Conservation (phyloP, 345 rosid species). For the Gossypium bickii region DNA sequence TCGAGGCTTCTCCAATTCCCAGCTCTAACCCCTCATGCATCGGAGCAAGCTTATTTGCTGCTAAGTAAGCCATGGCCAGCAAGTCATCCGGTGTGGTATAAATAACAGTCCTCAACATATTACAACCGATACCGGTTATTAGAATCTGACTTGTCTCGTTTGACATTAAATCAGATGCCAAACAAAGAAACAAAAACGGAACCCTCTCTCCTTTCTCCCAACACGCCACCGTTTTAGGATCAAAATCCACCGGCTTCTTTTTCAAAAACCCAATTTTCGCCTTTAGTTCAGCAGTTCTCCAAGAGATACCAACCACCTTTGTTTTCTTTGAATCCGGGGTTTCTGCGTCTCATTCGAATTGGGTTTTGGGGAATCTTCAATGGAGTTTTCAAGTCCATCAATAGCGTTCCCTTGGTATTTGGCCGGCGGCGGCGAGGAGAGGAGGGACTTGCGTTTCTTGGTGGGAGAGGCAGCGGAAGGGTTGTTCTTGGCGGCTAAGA, state of each 20-base stretch:
- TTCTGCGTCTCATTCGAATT: constrained; percentile 17
- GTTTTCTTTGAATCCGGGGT: constrained; percentile 18
- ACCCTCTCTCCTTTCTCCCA: constrained; percentile 78
- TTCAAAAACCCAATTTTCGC: constrained; percentile 52
- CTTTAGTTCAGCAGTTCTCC: constrained; percentile 45
- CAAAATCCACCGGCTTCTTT: constrained; percentile 61
- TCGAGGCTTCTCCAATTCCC: constrained; percentile 77
- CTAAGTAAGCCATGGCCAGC: constrained; percentile 57
- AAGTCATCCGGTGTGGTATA: constrained; percentile 71
- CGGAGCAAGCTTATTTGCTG: constrained; percentile 75
- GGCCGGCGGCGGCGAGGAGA: constrained; percentile 5
- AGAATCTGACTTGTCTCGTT: constrained; percentile 66
- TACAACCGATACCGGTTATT: constrained; percentile 76
- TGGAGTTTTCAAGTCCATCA: background rate
- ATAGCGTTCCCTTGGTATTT: background rate
- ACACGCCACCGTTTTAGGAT: constrained; percentile 44
- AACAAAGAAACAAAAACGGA: constrained; percentile 62
- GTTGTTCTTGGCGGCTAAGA: constrained; percentile 33
- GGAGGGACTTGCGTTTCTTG: constrained; percentile 38
- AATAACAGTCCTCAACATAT: constrained; percentile 79
- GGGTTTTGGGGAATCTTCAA: constrained; percentile 20
- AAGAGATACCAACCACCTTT: constrained; percentile 27
- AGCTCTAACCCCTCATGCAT: constrained; percentile 91
- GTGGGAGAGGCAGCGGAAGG: constrained; percentile 37
- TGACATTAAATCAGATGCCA: constrained; percentile 70